These are phyloP conservation scores for Colletotrichum echinochloae DNA, from an alignment of 2,329 filamentous ascomycete species.

Conservation along the genomic window DNA sequence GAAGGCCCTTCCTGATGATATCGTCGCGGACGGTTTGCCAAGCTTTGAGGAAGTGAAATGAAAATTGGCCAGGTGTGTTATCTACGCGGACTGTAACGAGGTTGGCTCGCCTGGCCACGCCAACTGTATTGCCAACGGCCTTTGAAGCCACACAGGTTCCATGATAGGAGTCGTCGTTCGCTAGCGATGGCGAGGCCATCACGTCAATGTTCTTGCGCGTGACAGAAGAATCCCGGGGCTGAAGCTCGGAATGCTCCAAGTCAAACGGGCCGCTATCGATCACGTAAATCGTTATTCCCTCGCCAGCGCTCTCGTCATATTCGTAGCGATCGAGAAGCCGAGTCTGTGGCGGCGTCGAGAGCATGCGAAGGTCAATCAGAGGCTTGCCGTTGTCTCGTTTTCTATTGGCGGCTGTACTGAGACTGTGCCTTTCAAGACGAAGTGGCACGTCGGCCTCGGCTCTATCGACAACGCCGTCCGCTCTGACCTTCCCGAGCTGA, in stretches of 20 bases:
- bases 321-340: not conserved
- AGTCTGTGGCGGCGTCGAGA: no score
- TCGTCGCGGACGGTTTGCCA: not conserved
- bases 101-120: not conserved
- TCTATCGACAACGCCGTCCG: not conserved
- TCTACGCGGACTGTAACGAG: constrained; percentile 1
- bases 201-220: constrained; percentile 4
- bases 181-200: not conserved
- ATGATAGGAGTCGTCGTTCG: not conserved
- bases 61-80: not conserved
- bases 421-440: not conserved
- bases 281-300: constrained; percentile 12
- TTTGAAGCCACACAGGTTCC: constrained; percentile 6
- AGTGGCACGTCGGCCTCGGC: not conserved
- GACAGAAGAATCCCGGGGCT: not conserved
- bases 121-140: not conserved
- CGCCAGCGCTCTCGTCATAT: constrained; percentile 8
- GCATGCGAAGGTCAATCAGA: no score
- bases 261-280: constrained; percentile 2
- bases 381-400: no score
- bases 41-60: not conserved
- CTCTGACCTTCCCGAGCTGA: not conserved
- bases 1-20: not conserved
- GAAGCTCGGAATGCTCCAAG: constrained; percentile 4
- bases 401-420: no score